These are phyloP conservation scores for Xylariaceae sp. DNA, from an alignment of 2,329 filamentous ascomycete species.

Conservation along the genomic window DNA sequence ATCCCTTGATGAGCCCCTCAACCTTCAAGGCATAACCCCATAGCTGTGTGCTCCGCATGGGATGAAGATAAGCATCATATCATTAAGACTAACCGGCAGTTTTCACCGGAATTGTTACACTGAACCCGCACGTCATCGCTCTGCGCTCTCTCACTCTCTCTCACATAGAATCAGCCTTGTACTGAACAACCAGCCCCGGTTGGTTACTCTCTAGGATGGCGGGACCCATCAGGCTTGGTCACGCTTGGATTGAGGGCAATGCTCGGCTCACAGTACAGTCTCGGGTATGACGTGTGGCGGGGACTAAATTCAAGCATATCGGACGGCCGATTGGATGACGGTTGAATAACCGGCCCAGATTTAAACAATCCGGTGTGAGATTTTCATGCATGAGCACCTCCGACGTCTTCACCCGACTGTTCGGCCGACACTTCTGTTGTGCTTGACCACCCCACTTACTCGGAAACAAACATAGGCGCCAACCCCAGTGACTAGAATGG, in stretches of 20 bases:
- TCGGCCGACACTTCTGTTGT: background rate
- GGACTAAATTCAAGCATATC: slow-evolving; percentile 11
- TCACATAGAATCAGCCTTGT: slow-evolving; percentile 13
- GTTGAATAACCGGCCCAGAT: slow-evolving; percentile 25
- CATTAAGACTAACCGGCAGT: background rate
- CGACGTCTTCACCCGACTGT: background rate
- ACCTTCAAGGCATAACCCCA: background rate
- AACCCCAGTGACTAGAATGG: background rate
- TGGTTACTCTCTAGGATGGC: slow-evolving; percentile 11
- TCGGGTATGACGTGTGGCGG: slow-evolving; percentile 8
- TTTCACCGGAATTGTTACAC: slow-evolving; percentile 6
- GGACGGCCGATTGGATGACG: slow-evolving; percentile 21
- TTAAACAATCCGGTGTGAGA: slow-evolving; percentile 30
- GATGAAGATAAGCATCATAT: slow-evolving; percentile 8
- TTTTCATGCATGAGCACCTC: slow-evolving; percentile 20
- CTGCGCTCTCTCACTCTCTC: background rate
- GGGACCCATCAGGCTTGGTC: slow-evolving; percentile 15
- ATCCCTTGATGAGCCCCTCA: background rate
- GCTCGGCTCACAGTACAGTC: slow-evolving; percentile 6
- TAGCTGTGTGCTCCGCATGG: slow-evolving; percentile 8
- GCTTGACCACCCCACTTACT: background rate
- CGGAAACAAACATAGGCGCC: background rate
- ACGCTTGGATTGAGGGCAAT: slow-evolving; percentile 13
- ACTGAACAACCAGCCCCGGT: slow-evolving; percentile 2
- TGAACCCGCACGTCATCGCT: background rate